Evolutionary conservation across 371 early-diverging fungal species (phyloP).

Genomic region (Thermomucor indicae-seudaticae): DNA sequence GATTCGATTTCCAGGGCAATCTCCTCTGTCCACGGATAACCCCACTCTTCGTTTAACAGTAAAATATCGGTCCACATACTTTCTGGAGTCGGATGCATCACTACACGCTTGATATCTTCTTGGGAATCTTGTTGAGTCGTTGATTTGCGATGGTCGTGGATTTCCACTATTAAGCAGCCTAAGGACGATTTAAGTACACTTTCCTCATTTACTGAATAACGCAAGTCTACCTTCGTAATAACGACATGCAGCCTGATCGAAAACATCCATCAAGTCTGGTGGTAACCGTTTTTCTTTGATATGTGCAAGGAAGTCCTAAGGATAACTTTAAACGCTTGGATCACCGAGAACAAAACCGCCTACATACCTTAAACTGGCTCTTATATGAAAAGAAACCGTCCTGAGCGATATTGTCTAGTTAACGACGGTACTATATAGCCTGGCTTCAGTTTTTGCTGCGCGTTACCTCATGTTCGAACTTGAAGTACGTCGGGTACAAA

Average conservation of each 20-base stretch:
- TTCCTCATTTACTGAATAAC: neutral
- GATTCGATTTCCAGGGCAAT: slow-evolving; percentile 54
- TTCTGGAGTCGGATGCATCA: slow-evolving; percentile 52
- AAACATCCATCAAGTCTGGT: slow-evolving; percentile 55
- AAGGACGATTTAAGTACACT: neutral
- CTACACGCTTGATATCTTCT: slow-evolving; percentile 35
- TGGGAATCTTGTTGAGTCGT: slow-evolving; percentile 10
- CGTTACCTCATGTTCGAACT: slow-evolving; percentile 59
- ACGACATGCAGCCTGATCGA: slow-evolving; percentile 54
- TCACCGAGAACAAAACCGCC: neutral
- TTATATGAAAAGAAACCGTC: slow-evolving; percentile 63
- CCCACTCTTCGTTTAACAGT: slow-evolving; percentile 54
- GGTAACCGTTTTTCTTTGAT: slow-evolving; percentile 54
- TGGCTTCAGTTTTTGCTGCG: neutral
- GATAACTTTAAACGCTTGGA: neutral
- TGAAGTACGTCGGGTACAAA: slow-evolving; percentile 60
- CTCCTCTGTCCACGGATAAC: slow-evolving; percentile 43
- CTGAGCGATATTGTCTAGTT: slow-evolving; percentile 14
- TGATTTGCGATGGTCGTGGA: slow-evolving; percentile 48
- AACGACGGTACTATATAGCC: neutral
- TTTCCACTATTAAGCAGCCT: slow-evolving; percentile 56
- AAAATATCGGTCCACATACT: slow-evolving; percentile 59
- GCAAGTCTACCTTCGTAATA: slow-evolving; percentile 48
- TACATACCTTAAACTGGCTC: slow-evolving; percentile 56
- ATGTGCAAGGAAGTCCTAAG: slow-evolving; percentile 51